Percentiles rank a stretch among this genome's conserved stretches.
Conservation (phyloP, 2,329 filamentous ascomycete species). For the Boeremia exigua region DNA sequence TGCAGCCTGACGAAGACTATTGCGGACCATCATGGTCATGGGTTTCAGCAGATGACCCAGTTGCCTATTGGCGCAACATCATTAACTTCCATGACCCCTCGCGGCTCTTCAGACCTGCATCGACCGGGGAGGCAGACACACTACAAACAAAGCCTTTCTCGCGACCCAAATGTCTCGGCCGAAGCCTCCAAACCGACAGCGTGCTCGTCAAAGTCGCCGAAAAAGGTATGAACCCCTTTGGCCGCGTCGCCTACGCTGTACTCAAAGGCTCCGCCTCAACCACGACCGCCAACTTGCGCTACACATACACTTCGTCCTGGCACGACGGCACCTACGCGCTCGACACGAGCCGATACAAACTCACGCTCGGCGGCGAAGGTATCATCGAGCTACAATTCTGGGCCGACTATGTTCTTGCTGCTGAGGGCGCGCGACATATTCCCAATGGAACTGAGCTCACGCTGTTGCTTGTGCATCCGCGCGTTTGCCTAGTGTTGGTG, state of each 20-base stretch:
- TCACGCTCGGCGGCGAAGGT: background rate
- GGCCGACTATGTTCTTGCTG: slow-evolving; percentile 20
- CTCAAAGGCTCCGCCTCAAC: slow-evolving; percentile 17
- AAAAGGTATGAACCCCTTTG: slow-evolving; percentile 22
- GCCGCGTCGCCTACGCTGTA: slow-evolving; percentile 16
- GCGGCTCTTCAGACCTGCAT: background rate
- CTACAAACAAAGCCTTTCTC: slow-evolving; percentile 1
- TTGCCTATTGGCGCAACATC: slow-evolving; percentile 23
- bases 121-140: background rate
- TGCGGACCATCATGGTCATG: slow-evolving; percentile 27
- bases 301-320: slow-evolving; percentile 17
- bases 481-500: slow-evolving; percentile 19
- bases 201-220: background rate
- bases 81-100: slow-evolving; percentile 12
- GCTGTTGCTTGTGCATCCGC: slow-evolving; percentile 21
- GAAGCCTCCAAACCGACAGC: background rate
- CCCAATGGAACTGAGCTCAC: slow-evolving; percentile 5
- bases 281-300: slow-evolving; percentile 12
- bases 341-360: slow-evolving; percentile 13
- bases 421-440: slow-evolving; percentile 3
- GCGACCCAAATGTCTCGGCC: background rate
- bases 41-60: slow-evolving; percentile 15
- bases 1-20: slow-evolving; percentile 1
- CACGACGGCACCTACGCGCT: slow-evolving; percentile 5
- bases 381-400: slow-evolving; percentile 11